These are phyloP conservation scores for Termitomyces sp. DNA, from an alignment of 768 basidiomycete genomes.

Conservation along the genomic window DNA sequence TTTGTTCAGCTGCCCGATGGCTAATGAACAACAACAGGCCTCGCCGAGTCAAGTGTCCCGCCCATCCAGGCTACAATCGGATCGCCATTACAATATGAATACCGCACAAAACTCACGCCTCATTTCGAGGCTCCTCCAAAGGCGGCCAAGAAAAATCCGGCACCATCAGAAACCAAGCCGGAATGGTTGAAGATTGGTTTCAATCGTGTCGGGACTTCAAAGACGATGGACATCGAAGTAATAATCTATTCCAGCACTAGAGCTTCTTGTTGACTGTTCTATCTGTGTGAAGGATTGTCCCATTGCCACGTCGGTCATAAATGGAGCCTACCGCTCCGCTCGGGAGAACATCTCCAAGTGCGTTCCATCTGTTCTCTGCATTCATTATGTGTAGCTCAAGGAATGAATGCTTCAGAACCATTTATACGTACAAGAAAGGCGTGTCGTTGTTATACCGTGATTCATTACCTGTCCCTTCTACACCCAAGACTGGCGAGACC, in stretches of 20 bases:
- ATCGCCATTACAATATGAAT: constrained; percentile 88
- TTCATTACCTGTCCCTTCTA: constrained; percentile 41
- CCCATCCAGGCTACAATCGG: constrained; percentile 67
- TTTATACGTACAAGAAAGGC: constrained; percentile 77
- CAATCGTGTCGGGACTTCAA: constrained; percentile 69
- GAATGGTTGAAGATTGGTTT: constrained; percentile 88
- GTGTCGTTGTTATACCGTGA: constrained; percentile 91
- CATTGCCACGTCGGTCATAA: constrained; percentile 81
- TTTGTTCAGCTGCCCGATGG: background rate
- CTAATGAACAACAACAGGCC: constrained; percentile 32
- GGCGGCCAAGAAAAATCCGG: constrained; percentile 21
- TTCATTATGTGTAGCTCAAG: constrained; percentile 4
- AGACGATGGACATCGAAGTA: constrained; percentile 91
- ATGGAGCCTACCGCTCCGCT: constrained; percentile 56
- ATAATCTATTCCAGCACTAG: background rate
- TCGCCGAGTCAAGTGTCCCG: constrained; percentile 58
- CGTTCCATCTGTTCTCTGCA: constrained; percentile 14
- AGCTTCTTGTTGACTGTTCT: background rate
- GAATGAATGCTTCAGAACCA: constrained; percentile 49
- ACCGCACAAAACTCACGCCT: constrained; percentile 96
- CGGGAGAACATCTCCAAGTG: constrained; percentile 69
- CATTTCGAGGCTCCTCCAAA: constrained; percentile 84
- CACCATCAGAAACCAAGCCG: constrained; percentile 32
- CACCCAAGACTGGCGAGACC: constrained; percentile 16
- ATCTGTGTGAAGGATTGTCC: constrained; percentile 72